Base-by-base conservation (phyloP, 257 asterid species). In the Primulina huaijiensis region DNA sequence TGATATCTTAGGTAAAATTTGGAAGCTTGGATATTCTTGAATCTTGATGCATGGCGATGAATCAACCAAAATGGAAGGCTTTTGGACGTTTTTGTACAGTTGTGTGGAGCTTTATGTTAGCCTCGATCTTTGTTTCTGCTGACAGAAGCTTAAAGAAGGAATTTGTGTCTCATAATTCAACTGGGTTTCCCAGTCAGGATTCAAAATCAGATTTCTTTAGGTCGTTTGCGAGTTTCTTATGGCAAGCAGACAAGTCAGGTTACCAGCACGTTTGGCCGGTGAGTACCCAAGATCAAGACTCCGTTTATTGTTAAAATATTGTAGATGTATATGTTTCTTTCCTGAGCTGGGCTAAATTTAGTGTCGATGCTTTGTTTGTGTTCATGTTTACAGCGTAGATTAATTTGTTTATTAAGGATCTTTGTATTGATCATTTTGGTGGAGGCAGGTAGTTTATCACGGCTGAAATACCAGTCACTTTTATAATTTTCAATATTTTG, bases 251-350 rank as follows among this genome's bases (percentile, higher is more conserved):
- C 71, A 38, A 76, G 77, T 81, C 92, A 19, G 98, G 92, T 53
- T 92, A 88, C 87, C 85, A 85, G 2, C 98, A 86, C 72, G 87
- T 86, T 79, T 92, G 98, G 98, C 98, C 98, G 89, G 98, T 89
- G 82, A 88, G 90, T 38, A 8, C 4, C 85, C 72, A 2, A 4
- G 53, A 35, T 72, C 56, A 53, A 60, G 6, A 50, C 61, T 71
- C 63, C 19, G 38, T 19, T 70, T 57, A 6, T 35, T 38, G 50
- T 8, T 38, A 38, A 38, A 38, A 38, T 9, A 38, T 8, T 38
- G 46, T 35, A 7, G 4, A 31, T 31, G 35, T 31, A 31, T 31
- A 31, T 31, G 6, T 31, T 3, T 31, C 35, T 31, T 31, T 2
- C 35, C 6, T 31, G 4, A 23, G 25, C 25, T 23, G 25, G 25